These are phyloP conservation scores for Cyphellophora europaea DNA, from an alignment of 2,329 filamentous ascomycete species.

Conservation along the genomic window DNA sequence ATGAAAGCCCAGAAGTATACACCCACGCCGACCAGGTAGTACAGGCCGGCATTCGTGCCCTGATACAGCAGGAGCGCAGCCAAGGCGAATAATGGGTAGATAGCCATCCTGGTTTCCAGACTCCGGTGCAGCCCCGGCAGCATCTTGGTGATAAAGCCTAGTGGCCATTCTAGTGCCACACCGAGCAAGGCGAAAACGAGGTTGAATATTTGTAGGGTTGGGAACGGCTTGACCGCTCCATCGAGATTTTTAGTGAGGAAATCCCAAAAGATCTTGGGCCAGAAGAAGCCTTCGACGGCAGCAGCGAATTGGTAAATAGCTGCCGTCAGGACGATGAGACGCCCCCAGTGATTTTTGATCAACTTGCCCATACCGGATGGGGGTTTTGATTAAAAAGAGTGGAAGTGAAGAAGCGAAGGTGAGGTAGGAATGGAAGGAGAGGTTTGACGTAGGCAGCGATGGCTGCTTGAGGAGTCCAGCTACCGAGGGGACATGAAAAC, in stretches of 20 bases:
- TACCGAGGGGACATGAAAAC: background rate
- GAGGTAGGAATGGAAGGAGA: constrained; percentile 4
- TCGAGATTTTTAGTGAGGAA: constrained; percentile 89
- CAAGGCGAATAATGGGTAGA: constrained; percentile 71
- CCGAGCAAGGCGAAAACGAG: constrained; percentile 69
- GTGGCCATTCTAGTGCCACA: constrained; percentile 84
- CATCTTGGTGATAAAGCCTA: constrained; percentile 41
- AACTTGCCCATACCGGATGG: constrained; percentile 71
- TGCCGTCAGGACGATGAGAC: constrained; percentile 83
- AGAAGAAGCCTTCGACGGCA: constrained; percentile 83
- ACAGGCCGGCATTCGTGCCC: constrained; percentile 81
- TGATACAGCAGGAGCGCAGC: constrained; percentile 77
- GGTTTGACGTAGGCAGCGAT: background rate
- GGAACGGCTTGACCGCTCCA: constrained; percentile 74
- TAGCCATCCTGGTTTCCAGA: constrained; percentile 73
- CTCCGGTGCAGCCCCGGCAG: constrained; percentile 81
- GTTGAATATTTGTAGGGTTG: constrained; percentile 83
- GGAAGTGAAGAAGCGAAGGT: constrained; percentile 3
- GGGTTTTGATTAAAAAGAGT: constrained; percentile 2
- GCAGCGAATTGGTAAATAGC: constrained; percentile 76
- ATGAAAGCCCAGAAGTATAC: constrained; percentile 97
- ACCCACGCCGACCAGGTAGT: constrained; percentile 75
- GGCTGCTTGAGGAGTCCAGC: constrained; percentile 1
- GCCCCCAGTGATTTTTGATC: constrained; percentile 99
- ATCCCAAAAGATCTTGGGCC: constrained; percentile 98